phyloP scores from a whole-genome alignment of 345 rosid species.

The Citropsis articulata region DNA sequence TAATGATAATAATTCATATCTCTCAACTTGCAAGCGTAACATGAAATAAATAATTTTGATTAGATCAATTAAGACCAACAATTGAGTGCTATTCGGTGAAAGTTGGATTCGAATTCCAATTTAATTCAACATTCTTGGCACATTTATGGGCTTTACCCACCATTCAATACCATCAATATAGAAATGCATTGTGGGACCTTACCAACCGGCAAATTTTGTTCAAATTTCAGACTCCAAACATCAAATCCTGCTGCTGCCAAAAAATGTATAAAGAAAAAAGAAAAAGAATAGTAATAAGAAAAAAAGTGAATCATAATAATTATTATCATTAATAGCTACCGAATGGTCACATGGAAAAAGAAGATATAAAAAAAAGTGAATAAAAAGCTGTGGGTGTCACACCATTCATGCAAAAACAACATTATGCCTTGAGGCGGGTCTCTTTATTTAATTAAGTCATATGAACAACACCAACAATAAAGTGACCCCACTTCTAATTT shows the following conservation, averaged over 20 bases:
- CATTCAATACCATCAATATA: neutral
- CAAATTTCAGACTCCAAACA: slow-evolving; percentile 22
- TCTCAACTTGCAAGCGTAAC: neutral
- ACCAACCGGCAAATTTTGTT: neutral
- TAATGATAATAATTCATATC: neutral
- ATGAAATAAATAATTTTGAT: neutral
- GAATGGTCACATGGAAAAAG: slow-evolving; percentile 33
- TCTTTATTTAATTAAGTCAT: neutral
- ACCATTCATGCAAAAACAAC: slow-evolving; percentile 29
- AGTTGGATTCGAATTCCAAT: neutral
- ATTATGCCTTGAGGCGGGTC: slow-evolving; percentile 19
- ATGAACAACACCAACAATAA: neutral
- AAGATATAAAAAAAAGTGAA: slow-evolving; percentile 18
- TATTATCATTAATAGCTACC: neutral
- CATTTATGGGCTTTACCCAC: neutral
- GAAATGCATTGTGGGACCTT: neutral
- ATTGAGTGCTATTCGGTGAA: neutral
- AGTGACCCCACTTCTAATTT: neutral
- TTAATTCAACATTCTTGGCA: neutral
- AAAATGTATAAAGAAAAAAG: neutral
- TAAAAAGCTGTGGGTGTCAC: slow-evolving; percentile 26
- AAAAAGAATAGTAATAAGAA: neutral
- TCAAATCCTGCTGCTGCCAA: neutral
- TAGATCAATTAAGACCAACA: neutral
- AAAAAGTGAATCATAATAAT: slow-evolving; percentile 2